Conservation (phyloP, 257 asterid species). For the Solanum acaule region DNA sequence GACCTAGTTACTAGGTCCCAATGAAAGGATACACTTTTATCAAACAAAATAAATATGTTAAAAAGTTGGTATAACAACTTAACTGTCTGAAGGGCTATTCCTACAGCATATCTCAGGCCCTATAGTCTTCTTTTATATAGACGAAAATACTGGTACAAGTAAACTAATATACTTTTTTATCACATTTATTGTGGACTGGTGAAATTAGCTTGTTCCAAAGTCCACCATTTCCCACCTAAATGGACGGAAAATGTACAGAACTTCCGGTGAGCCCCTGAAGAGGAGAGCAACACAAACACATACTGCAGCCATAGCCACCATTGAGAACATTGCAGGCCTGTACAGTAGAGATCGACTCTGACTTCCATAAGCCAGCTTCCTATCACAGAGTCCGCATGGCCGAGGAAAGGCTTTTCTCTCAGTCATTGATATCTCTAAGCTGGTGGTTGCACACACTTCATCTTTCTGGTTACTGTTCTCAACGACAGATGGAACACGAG, state of each 20-base stretch:
- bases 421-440: slow-evolving; percentile 31
- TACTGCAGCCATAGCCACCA: slow-evolving; percentile 75
- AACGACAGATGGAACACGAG: slow-evolving; percentile 10
- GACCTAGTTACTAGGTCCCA: background rate
- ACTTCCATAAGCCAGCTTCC: slow-evolving; percentile 20
- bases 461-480: slow-evolving; percentile 35
- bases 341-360: slow-evolving; percentile 35
- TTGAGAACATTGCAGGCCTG: slow-evolving; percentile 67
- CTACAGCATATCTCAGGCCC: slow-evolving; percentile 14
- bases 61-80: slow-evolving; percentile 5
- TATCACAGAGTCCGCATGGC: slow-evolving; percentile 43
- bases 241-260: slow-evolving; percentile 53
- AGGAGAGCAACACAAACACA: slow-evolving; percentile 84
- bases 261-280: slow-evolving; percentile 59
- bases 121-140: slow-evolving; percentile 16
- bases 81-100: slow-evolving; percentile 5
- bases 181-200: background rate
- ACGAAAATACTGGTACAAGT: slow-evolving; percentile 5
- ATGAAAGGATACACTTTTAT: background rate
- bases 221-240: slow-evolving; percentile 80
- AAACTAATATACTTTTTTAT: slow-evolving; percentile 5
- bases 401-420: slow-evolving; percentile 4
- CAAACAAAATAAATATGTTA: slow-evolving; percentile 9
- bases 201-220: slow-evolving; percentile 53
- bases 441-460: slow-evolving; percentile 11